Base-by-base conservation (phyloP, 495 filamentous ascomycete species). In the Annulohypoxylon stygium region DNA sequence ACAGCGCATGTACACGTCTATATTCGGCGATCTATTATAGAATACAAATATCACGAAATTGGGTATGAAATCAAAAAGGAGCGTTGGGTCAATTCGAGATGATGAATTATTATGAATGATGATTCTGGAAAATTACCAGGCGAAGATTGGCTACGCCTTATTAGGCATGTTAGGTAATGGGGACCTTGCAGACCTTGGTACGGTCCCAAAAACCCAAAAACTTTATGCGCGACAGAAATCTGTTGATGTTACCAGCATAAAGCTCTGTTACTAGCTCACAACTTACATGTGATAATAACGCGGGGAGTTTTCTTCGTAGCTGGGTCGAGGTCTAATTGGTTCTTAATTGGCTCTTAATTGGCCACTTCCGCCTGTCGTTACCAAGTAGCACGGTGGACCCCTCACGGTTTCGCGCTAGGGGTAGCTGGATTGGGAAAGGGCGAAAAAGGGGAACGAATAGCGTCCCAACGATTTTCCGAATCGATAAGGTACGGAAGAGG, bases 241-340 rank as follows among this genome's bases (percentile, higher is more conserved):
- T 59, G 60, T 70, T 70, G 67, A 70, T 51, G 69, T 71, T 65
- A 61, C 43, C 23, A 63, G 9, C 16, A 34, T 65, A 53, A 20
- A 54, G 43, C 8, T 54, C 36, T 16, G 11, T 50, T 66, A 30
- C 30, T 30, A 61, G 66, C 47, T 57, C 37, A 43, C 34, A 69
- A 74, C 71, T 74, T 69, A 66, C 71, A 74, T 74, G 71, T 74
- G 71, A 74, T 53, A 66, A 43, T 45, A 62, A 50, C 65, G 61
- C 61, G 61, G 65, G 71, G 71, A 58, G 30, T 47, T 18, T 20
- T 43, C 30, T 60, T 41, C 30, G 37, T 23, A 41, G 48, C 41
- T 23, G 25, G 48, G 23, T 33, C 50, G 41, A 55, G 64, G 59
- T 37, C n/a, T 37, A 8, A 73, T 73, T 67, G 69, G 69, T 58